Conservation (phyloP, 495 filamentous ascomycete species). For the Xylaria nigripes region DNA sequence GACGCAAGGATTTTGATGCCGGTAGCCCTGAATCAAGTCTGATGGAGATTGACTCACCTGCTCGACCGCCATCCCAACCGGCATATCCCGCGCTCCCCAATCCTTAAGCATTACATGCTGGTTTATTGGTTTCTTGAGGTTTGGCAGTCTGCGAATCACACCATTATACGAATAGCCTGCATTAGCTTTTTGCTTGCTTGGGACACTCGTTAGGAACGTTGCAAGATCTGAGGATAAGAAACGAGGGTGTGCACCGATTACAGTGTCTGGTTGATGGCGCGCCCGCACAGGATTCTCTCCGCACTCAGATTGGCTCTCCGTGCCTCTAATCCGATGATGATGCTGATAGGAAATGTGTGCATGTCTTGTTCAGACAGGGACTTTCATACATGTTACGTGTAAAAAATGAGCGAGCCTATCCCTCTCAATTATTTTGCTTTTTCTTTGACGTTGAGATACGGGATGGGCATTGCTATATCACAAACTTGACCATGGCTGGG, state of each 20-base stretch:
- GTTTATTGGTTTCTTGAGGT: neutral
- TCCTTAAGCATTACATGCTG: neutral
- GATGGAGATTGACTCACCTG: conserved; percentile 26
- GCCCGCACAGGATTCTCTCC: neutral
- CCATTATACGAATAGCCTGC: neutral
- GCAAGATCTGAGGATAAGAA: neutral
- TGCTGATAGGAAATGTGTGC: neutral
- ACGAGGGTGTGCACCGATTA: neutral
- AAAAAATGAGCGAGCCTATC: no score
- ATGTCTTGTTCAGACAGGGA: no score
- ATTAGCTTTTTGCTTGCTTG: neutral
- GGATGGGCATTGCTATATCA: no score
- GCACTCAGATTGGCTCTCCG: neutral
- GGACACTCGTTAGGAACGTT: neutral
- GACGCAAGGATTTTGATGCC: conserved; percentile 53
- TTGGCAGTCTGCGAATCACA: neutral
- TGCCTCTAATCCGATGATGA: neutral
- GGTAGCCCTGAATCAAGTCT: conserved; percentile 22
- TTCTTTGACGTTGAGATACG: no score
- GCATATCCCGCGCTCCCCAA: conserved; percentile 24
- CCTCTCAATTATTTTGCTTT: no score
- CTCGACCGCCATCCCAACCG: conserved; percentile 22
- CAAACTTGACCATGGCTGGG: no score
- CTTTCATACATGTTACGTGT: no score
- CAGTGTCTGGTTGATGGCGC: neutral